Percentiles rank a stretch among this genome's conserved stretches.
Conservation (phyloP, 257 asterid species). For the Nyctanthes arbortristis region DNA sequence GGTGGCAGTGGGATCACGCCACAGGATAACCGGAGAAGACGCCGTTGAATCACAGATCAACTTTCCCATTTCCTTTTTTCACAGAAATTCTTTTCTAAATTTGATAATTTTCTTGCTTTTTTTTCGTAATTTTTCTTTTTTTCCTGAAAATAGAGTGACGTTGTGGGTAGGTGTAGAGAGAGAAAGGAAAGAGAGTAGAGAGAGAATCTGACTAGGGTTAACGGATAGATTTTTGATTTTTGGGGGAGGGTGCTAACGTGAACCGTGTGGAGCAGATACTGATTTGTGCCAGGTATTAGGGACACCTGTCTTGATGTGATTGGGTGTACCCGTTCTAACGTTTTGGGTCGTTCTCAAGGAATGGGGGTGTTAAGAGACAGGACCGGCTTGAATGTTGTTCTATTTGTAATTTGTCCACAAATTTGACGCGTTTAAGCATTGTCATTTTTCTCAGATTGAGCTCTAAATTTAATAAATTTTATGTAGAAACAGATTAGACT, state of each 20-base stretch:
- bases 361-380: not conserved
- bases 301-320: constrained; percentile 24
- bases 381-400: not conserved
- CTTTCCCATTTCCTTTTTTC: constrained; percentile 67
- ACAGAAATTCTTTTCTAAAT: not conserved
- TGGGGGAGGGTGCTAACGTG: constrained; percentile 15
- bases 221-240: constrained; percentile 58
- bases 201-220: constrained; percentile 28
- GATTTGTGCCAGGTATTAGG: not conserved
- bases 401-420: no score
- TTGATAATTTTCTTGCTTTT: not conserved
- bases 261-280: constrained; percentile 16
- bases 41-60: constrained; percentile 86
- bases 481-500: no score
- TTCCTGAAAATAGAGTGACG: constrained; percentile 32
- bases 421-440: not conserved
- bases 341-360: constrained; percentile 34
- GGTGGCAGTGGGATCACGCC: constrained; percentile 81
- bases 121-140: constrained; percentile 11
- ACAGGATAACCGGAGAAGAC: constrained; percentile 76
- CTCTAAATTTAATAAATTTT: no score
- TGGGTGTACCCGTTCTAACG: constrained; percentile 33
- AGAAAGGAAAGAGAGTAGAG: constrained; percentile 22
- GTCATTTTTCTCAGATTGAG: no score
- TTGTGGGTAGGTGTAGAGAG: constrained; percentile 31